Conservation (phyloP, 768 basidiomycete species). For the Suillus plorans region DNA sequence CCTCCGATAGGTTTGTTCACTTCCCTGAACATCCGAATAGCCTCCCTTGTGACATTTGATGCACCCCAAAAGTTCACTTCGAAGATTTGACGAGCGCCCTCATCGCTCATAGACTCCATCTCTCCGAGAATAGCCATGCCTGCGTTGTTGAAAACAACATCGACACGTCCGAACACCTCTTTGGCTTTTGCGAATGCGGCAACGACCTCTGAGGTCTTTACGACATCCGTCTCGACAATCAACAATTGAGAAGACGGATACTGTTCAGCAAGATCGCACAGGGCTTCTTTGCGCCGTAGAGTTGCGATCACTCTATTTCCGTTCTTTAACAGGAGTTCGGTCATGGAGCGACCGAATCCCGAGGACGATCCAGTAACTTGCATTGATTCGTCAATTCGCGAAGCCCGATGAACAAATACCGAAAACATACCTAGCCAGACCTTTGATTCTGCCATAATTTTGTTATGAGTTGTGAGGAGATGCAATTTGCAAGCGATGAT, state of each 20-base stretch:
- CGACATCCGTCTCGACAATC: slow-evolving; percentile 34
- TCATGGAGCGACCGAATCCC: slow-evolving; percentile 34
- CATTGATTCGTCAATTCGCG: neutral
- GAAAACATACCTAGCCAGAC: slow-evolving; percentile 18
- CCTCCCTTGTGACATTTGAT: slow-evolving; percentile 29
- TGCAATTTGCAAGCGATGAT: neutral
- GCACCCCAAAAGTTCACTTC: slow-evolving; percentile 39
- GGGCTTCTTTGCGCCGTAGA: slow-evolving; percentile 31
- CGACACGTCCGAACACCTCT: slow-evolving; percentile 34
- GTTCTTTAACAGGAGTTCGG: slow-evolving; percentile 27
- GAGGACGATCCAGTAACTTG: slow-evolving; percentile 37
- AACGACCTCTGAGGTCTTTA: slow-evolving; percentile 21
- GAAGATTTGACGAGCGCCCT: slow-evolving; percentile 34
- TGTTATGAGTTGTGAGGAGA: neutral
- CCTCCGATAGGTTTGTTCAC: slow-evolving; percentile 36
- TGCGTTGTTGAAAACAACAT: slow-evolving; percentile 41
- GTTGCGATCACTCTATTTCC: slow-evolving; percentile 41
- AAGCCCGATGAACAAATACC: no score
- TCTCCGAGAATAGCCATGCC: slow-evolving; percentile 29
- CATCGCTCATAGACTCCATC: slow-evolving; percentile 34
- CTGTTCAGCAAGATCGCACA: slow-evolving; percentile 14
- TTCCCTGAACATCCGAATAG: slow-evolving; percentile 36
- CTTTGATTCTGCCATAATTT: slow-evolving; percentile 13
- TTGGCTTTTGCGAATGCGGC: slow-evolving; percentile 28
- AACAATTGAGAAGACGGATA: slow-evolving; percentile 16